Evolutionary conservation across 2,329 filamentous ascomycete species (phyloP).

Genomic region (Penicillium sp.): DNA sequence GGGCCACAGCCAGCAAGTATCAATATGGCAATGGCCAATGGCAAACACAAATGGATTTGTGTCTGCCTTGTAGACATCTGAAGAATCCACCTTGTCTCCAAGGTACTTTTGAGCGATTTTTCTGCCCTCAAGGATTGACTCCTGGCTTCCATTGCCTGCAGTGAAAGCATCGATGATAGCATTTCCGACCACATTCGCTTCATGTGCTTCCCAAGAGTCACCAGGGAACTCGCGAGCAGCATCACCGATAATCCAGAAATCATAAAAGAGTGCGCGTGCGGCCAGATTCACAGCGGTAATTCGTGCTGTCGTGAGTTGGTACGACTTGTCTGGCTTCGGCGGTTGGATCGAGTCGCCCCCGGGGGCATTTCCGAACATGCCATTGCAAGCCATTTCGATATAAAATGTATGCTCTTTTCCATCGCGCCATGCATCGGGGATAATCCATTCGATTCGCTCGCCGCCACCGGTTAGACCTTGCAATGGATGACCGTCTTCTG

Average conservation of each 20-base stretch:
- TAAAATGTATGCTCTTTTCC: slow-evolving; percentile 88
- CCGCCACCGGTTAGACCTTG: slow-evolving; percentile 90
- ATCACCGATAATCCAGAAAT: slow-evolving; percentile 95
- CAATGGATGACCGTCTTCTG: slow-evolving; percentile 80
- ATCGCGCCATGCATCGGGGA: slow-evolving; percentile 78
- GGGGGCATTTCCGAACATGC: slow-evolving; percentile 93
- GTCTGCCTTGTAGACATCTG: slow-evolving; percentile 77
- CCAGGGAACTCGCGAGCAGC: slow-evolving; percentile 87
- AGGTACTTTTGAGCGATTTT: slow-evolving; percentile 82
- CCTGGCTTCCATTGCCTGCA: slow-evolving; percentile 68
- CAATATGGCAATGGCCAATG: slow-evolving; percentile 96
- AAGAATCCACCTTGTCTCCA: slow-evolving; percentile 76
- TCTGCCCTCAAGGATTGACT: slow-evolving; percentile 75
- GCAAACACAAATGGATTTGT: slow-evolving; percentile 77
- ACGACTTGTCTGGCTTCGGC: slow-evolving; percentile 81
- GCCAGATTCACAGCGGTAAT: slow-evolving; percentile 88
- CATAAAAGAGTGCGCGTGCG: slow-evolving; percentile 79
- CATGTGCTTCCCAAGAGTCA: slow-evolving; percentile 85
- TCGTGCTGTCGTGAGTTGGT: slow-evolving; percentile 71
- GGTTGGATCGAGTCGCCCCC: slow-evolving; percentile 86
- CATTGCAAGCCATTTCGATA: slow-evolving; percentile 97
- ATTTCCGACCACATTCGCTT: slow-evolving; percentile 80
- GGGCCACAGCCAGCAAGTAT: slow-evolving; percentile 98
- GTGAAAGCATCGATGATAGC: slow-evolving; percentile 89
- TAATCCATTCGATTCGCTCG: slow-evolving; percentile 86